Percentiles rank a stretch among this genome's conserved stretches.
phyloP scores from a whole-genome alignment of 169 alveolate genomes.

The Eimeria acervulina region DNA sequence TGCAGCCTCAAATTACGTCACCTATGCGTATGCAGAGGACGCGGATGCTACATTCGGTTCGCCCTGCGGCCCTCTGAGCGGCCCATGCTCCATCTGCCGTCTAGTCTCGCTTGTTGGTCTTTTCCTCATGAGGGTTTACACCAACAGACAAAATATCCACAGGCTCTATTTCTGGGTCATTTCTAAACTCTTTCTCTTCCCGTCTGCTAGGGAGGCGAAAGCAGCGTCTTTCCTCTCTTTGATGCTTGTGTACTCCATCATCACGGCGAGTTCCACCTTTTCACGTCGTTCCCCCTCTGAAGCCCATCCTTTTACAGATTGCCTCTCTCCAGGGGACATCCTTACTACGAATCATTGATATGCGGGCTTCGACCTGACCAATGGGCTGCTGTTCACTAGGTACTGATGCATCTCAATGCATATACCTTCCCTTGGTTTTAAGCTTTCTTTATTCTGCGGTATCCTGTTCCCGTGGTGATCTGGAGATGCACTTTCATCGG shows the following conservation, averaged over 20 bases:
- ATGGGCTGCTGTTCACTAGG: not conserved
- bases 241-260: not conserved
- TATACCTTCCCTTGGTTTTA: not conserved
- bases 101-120: not conserved
- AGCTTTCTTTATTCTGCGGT: not conserved
- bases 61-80: not conserved
- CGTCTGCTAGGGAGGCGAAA: not conserved
- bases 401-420: not conserved
- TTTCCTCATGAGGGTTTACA: not conserved
- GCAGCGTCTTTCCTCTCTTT: not conserved
- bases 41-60: not conserved
- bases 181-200: not conserved
- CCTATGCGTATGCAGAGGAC: not conserved
- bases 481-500: not conserved
- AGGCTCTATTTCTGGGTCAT: not conserved
- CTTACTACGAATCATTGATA: not conserved
- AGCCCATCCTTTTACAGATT: not conserved
- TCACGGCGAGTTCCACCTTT: not conserved
- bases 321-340: not conserved
- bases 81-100: not conserved
- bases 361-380: not conserved
- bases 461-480: not conserved
- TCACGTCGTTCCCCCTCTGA: not conserved
- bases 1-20: not conserved
- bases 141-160: not conserved